phyloP scores from a whole-genome alignment of 192 early-diverging fungal genomes.

The Coemansia sp. region DNA sequence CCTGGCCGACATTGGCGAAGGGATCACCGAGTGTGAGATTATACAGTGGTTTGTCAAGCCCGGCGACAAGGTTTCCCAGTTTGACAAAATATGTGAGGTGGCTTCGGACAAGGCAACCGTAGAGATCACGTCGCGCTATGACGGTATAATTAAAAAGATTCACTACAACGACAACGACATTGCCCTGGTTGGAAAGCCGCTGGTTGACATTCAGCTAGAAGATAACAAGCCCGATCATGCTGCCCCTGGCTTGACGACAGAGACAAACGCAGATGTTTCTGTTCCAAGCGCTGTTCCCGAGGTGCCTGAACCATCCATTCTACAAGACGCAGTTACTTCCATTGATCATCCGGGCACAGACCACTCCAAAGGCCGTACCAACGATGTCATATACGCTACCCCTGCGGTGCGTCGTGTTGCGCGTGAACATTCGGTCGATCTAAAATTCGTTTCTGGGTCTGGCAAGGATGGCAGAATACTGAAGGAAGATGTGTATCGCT shows the following conservation, averaged over 20 bases:
- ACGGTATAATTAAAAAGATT: slow-evolving; percentile 78
- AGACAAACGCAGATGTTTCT: not conserved
- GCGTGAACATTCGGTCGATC: slow-evolving; percentile 75
- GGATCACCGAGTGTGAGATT: slow-evolving; percentile 96
- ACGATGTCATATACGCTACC: slow-evolving; percentile 66
- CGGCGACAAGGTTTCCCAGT: slow-evolving; percentile 85
- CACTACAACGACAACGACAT: slow-evolving; percentile 84
- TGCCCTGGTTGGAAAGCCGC: slow-evolving; percentile 85
- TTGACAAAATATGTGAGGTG: slow-evolving; percentile 94
- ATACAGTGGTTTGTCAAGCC: slow-evolving; percentile 98
- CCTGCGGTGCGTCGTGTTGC: slow-evolving; percentile 89
- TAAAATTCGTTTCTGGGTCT: slow-evolving; percentile 69
- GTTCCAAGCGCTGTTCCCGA: not conserved
- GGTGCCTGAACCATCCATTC: not conserved
- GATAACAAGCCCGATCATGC: not conserved
- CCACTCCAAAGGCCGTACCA: slow-evolving; percentile 31
- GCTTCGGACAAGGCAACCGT: slow-evolving; percentile 99
- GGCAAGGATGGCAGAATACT: slow-evolving; percentile 85
- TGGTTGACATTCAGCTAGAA: slow-evolving; percentile 81
- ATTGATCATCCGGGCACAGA: slow-evolving; percentile 2
- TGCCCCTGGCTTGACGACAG: not conserved
- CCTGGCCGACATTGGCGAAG: slow-evolving; percentile 97
- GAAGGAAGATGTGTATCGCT: slow-evolving; percentile 83
- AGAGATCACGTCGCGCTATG: slow-evolving; percentile 94
- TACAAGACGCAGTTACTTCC: not conserved